A percentile compares a stretch with the other conserved stretches of the same genome.
phyloP scores from a whole-genome alignment of 2,329 filamentous ascomycete genomes.

The Ophiocordyceps camponoti-leonardi region DNA sequence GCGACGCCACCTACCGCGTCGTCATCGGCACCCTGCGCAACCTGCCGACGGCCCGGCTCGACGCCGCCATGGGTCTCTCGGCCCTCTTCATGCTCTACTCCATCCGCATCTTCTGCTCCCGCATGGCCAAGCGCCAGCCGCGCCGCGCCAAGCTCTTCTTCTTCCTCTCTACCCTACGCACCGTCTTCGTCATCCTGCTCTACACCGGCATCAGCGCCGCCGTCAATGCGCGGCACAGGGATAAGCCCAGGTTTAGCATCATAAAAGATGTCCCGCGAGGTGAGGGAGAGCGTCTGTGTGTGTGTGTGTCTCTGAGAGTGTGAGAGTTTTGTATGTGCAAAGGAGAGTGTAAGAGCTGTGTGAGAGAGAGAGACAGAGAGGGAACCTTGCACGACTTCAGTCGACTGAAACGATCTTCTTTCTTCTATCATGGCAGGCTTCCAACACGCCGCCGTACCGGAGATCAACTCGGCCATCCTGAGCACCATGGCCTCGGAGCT shows the following conservation, averaged over 20 bases:
- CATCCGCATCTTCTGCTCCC: slow-evolving; percentile 45
- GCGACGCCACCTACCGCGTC: slow-evolving; percentile 27
- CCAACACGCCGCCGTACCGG: slow-evolving; percentile 49
- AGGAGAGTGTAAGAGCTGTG: too few relatives aligned
- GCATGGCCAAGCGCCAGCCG: slow-evolving; percentile 49
- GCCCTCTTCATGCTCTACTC: slow-evolving; percentile 51
- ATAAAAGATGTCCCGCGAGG: slow-evolving; percentile 54
- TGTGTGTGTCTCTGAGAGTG: too few relatives aligned
- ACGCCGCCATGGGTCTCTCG: slow-evolving; percentile 59
- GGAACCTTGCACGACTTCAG: too few relatives aligned
- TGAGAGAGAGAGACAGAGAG: too few relatives aligned
- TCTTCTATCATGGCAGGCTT: slow-evolving; percentile 34
- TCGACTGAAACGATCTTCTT: too few relatives aligned
- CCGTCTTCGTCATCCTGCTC: slow-evolving; percentile 63
- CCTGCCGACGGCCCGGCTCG: slow-evolving; percentile 34
- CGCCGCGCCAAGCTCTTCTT: slow-evolving; percentile 54
- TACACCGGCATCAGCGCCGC: slow-evolving; percentile 65
- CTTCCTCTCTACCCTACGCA: slow-evolving; percentile 62
- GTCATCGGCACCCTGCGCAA: slow-evolving; percentile 33
- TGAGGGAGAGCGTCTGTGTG: slow-evolving; percentile 13
- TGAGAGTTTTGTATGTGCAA: too few relatives aligned
- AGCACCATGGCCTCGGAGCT: slow-evolving; percentile 45
- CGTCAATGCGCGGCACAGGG: slow-evolving; percentile 41
- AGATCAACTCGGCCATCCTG: slow-evolving; percentile 42
- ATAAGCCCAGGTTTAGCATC: slow-evolving; percentile 43